Evolutionary conservation across 768 basidiomycete genomes (phyloP).

Genomic region (Suillus subluteus): DNA sequence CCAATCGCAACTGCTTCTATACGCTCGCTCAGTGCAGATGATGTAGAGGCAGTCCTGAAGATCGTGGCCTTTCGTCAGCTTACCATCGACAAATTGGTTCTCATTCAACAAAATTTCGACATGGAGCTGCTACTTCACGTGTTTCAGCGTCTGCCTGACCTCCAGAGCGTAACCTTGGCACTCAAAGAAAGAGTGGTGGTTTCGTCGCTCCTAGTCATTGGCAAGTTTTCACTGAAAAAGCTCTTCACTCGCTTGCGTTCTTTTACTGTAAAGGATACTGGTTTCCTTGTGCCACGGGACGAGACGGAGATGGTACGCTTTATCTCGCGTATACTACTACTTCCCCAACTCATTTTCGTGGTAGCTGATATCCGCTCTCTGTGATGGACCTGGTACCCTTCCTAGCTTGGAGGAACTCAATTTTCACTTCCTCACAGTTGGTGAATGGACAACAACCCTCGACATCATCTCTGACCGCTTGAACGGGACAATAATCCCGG

Average conservation of each 20-base stretch:
- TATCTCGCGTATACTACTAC: not conserved
- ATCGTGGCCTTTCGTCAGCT: not conserved
- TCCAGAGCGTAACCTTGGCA: not conserved
- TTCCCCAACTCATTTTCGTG: not conserved
- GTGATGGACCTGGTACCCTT: constrained; percentile 8
- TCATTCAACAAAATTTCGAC: not conserved
- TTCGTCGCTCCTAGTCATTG: not conserved
- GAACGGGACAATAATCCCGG: not conserved
- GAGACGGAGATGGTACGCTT: not conserved
- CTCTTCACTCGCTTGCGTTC: constrained; percentile 1
- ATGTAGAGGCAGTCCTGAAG: not conserved
- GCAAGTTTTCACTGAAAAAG: not conserved
- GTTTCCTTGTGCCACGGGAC: not conserved
- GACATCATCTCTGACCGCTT: not conserved
- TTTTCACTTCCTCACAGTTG: not conserved
- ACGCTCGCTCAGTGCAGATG: not conserved
- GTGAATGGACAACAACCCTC: not conserved
- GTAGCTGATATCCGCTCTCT: not conserved
- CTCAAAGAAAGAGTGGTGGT: no score
- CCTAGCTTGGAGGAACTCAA: constrained; percentile 2
- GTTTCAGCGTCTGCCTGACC: not conserved
- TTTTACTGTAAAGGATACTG: not conserved
- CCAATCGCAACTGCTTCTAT: not conserved
- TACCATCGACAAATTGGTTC: not conserved
- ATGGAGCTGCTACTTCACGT: not conserved